phyloP scores from a whole-genome alignment of 352 stramenopile species.

The Globisporangium recalcitrans region DNA sequence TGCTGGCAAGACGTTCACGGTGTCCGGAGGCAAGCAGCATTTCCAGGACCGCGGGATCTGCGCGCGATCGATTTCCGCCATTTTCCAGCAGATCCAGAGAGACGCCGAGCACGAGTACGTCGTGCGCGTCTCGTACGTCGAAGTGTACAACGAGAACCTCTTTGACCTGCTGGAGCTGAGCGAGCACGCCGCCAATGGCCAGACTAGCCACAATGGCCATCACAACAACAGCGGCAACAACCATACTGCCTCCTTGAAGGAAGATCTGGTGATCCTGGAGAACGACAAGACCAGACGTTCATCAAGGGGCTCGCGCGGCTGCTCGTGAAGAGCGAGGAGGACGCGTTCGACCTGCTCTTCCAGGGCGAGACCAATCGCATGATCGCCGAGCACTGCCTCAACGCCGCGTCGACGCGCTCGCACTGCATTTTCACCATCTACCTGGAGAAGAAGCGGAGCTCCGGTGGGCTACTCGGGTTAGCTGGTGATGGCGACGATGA shows the following conservation, averaged over 20 bases:
- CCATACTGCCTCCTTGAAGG: constrained; percentile 7
- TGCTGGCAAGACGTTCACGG: constrained; percentile 72
- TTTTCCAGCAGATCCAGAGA: constrained; percentile 48
- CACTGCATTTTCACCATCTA: constrained; percentile 84
- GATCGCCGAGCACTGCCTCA: constrained; percentile 79
- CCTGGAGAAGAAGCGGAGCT: constrained; percentile 36
- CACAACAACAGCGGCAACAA: constrained; percentile 15
- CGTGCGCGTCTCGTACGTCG: constrained; percentile 76
- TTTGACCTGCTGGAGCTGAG: constrained; percentile 72
- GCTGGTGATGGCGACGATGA: constrained; percentile 16
- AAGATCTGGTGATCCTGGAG: constrained; percentile 52
- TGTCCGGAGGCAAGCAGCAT: constrained; percentile 49
- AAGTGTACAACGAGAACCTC: constrained; percentile 89
- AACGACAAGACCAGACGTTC: constrained; percentile 62
- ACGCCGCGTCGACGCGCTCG: constrained; percentile 66
- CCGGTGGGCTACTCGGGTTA: constrained; percentile 19
- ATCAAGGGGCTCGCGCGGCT: constrained; percentile 52
- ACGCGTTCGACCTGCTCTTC: constrained; percentile 75
- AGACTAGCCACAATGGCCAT: constrained; percentile 17
- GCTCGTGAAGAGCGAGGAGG: constrained; percentile 57
- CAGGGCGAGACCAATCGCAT: constrained; percentile 71
- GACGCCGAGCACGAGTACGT: constrained; percentile 44
- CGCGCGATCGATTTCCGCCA: constrained; percentile 42
- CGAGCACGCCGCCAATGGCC: constrained; percentile 6
- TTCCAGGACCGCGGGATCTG: constrained; percentile 65